Conservation (phyloP, 495 filamentous ascomycete genomes). For the Annulohypoxylon bovei region DNA sequence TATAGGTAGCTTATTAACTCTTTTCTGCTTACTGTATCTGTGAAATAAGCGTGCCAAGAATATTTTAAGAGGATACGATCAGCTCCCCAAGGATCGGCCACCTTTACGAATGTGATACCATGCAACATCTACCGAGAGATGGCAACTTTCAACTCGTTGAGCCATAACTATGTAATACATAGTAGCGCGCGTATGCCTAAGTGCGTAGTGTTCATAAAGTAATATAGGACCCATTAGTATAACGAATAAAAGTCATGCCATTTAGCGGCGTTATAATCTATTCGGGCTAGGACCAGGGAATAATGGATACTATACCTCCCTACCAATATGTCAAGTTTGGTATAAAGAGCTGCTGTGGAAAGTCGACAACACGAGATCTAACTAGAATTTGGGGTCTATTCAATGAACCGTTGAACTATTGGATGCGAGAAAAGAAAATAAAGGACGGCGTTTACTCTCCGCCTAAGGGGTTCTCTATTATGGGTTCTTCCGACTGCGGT, state of each 20-base stretch:
- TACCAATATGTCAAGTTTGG: neutral
- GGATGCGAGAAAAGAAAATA: constrained; percentile 26
- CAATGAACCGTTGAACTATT: constrained; percentile 24
- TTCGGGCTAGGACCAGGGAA: constrained; percentile 15
- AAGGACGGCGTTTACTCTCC: neutral
- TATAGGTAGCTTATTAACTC: constrained; percentile 31
- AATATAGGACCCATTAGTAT: neutral
- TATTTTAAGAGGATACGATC: constrained; percentile 12
- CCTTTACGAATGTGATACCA: constrained; percentile 25
- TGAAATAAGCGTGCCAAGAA: constrained; percentile 27
- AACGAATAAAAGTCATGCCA: neutral
- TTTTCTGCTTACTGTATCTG: constrained; percentile 43
- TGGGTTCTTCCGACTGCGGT: neutral
- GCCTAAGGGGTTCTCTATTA: neutral
- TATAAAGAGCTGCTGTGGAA: neutral
- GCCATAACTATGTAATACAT: neutral
- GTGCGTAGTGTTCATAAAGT: constrained; percentile 9
- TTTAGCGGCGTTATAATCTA: neutral
- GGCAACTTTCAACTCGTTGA: constrained; percentile 13
- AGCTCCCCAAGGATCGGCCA: constrained; percentile 21
- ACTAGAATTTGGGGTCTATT: constrained; percentile 11
- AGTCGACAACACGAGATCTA: neutral
- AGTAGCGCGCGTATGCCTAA: constrained; percentile 22
- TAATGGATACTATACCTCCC: constrained; percentile 21
- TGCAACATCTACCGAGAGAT: constrained; percentile 33